These are phyloP conservation scores for Corchorus capsularis DNA, from an alignment of 345 rosid genomes.

Conservation along the genomic window DNA sequence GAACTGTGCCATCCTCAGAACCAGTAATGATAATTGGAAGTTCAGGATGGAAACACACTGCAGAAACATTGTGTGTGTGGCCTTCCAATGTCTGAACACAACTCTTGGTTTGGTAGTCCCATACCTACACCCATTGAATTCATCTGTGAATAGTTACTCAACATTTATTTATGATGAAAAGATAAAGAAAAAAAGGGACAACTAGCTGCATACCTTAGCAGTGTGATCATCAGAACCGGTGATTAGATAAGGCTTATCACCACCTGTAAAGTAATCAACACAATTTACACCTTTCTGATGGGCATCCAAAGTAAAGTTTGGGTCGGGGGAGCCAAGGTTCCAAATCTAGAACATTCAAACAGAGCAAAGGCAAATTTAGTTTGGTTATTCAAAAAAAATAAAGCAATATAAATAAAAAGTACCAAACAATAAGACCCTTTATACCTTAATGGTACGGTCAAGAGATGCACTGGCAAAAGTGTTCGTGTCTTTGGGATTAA, in stretches of 20 bases:
- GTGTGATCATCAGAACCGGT: conserved; percentile 96
- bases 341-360: conserved; percentile 58
- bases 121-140: conserved; percentile 48
- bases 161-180: conserved; percentile 18
- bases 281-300: conserved; percentile 95
- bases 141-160: conserved; percentile 27
- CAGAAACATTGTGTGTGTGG: conserved; percentile 84
- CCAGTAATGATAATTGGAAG: conserved; percentile 80
- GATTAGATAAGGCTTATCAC: conserved; percentile 89
- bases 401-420: conserved; percentile 15
- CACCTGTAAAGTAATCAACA: conserved; percentile 92
- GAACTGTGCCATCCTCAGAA: conserved; percentile 85
- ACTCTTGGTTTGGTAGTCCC: conserved; percentile 89
- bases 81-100: conserved; percentile 87
- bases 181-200: background rate
- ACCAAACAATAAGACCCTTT: conserved; percentile 9
- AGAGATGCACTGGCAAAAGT: conserved; percentile 99
- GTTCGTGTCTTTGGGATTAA: conserved; percentile 88
- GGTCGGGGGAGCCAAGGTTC: conserved; percentile 96
- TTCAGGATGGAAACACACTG: conserved; percentile 83
- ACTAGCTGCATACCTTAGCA: conserved; percentile 63
- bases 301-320: conserved; percentile 92
- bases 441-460: conserved; percentile 91
- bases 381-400: conserved; percentile 10
- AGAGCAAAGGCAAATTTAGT: conserved; percentile 23